These are phyloP conservation scores for Aspergillus puulaauensis DNA, from an alignment of 2,329 filamentous ascomycete genomes.

Conservation along the genomic window DNA sequence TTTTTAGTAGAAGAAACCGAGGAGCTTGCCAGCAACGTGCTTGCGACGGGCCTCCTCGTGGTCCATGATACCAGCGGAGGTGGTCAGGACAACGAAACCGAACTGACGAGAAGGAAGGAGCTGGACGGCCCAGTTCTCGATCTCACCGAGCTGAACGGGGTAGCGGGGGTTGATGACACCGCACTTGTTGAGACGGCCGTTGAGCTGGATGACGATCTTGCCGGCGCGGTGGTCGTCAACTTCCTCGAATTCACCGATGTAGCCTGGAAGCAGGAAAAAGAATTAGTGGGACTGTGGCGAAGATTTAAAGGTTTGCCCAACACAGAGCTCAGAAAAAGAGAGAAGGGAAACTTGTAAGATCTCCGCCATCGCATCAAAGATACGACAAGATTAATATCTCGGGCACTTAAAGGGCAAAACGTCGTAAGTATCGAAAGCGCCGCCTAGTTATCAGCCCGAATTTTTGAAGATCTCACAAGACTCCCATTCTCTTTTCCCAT, in stretches of 20 bases:
- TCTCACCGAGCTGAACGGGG: slow-evolving; percentile 95
- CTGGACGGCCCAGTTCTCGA: slow-evolving; percentile 99
- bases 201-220: slow-evolving; percentile 99
- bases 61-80: slow-evolving; percentile 99
- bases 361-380: slow-evolving; percentile 58
- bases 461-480: slow-evolving; percentile 18
- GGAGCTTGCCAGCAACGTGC: slow-evolving; percentile 99
- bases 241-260: slow-evolving; percentile 99
- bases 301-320: slow-evolving; percentile 88
- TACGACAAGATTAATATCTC: slow-evolving; percentile 72
- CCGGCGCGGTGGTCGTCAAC: slow-evolving; percentile 99
- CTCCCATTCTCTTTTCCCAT: neutral
- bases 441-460: slow-evolving; percentile 99
- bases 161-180: slow-evolving; percentile 99
- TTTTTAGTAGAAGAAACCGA: slow-evolving; percentile 96
- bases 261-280: slow-evolving; percentile 60
- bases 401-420: slow-evolving; percentile 99
- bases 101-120: slow-evolving; percentile 99
- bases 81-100: slow-evolving; percentile 98
- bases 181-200: slow-evolving; percentile 98
- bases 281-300: slow-evolving; percentile 74
- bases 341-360: slow-evolving; percentile 85
- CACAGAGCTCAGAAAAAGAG: slow-evolving; percentile 52
- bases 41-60: slow-evolving; percentile 99
- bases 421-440: slow-evolving; percentile 83